Evolutionary conservation across 2,329 filamentous ascomycete genomes (phyloP).

Genomic region (Aspergillus sp.): DNA sequence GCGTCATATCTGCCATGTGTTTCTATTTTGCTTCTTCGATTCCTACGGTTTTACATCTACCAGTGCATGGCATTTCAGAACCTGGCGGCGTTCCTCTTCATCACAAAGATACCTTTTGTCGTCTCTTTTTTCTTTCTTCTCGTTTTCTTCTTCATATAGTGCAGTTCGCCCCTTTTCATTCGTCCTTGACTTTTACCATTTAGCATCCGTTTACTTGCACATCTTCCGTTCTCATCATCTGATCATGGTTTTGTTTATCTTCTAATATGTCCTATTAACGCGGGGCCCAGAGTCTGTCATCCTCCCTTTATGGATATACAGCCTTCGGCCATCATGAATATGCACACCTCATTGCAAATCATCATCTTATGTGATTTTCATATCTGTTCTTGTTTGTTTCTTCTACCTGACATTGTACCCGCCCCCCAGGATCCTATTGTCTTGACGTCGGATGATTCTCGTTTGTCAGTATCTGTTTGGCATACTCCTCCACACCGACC

Average conservation of each 20-base stretch:
- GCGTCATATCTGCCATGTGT: slow-evolving; percentile 33
- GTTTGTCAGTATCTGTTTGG: slow-evolving; percentile 32
- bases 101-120: slow-evolving; percentile 39
- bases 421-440: slow-evolving; percentile 6
- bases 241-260: slow-evolving; percentile 2
- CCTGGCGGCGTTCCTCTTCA: slow-evolving; percentile 37
- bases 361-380: neutral
- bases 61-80: slow-evolving; percentile 39
- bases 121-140: slow-evolving; percentile 21
- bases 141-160: slow-evolving; percentile 9
- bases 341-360: slow-evolving; percentile 11
- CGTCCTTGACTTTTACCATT: neutral
- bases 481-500: slow-evolving; percentile 15
- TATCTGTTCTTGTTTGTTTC: neutral
- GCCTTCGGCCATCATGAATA: slow-evolving; percentile 24
- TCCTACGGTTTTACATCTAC: slow-evolving; percentile 28
- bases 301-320: slow-evolving; percentile 17
- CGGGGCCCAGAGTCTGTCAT: slow-evolving; percentile 15
- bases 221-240: slow-evolving; percentile 29
- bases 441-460: slow-evolving; percentile 32
- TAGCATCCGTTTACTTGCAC: slow-evolving; percentile 15
- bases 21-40: slow-evolving; percentile 23
- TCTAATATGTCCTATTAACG: slow-evolving; percentile 18
- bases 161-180: slow-evolving; percentile 8
- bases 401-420: neutral